phyloP scores from a whole-genome alignment of 208 protist species.

The Paratrypanosoma confusum region DNA sequence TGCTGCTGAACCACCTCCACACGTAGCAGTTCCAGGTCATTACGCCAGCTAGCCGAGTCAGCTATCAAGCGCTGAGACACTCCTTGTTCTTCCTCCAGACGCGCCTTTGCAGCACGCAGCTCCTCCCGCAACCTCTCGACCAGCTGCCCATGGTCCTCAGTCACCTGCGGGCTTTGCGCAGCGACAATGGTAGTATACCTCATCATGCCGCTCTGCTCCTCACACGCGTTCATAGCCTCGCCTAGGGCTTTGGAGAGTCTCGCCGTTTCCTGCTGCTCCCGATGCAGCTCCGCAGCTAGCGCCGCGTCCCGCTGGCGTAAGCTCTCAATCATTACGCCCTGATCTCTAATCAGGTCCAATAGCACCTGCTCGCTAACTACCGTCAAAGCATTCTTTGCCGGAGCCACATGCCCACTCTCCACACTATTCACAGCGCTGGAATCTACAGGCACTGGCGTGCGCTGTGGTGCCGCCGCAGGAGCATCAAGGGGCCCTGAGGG shows the following conservation, averaged over 20 bases:
- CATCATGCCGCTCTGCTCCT: constrained; percentile 52
- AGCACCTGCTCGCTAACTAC: constrained; percentile 20
- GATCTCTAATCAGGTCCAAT: constrained; percentile 47
- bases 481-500: no score
- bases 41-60: constrained; percentile 50
- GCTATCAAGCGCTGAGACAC: constrained; percentile 26
- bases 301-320: constrained; percentile 56
- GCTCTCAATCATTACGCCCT: constrained; percentile 67
- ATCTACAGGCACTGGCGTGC: no score
- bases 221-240: constrained; percentile 19
- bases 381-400: no score
- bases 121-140: constrained; percentile 36
- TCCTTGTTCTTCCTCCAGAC: constrained; percentile 45
- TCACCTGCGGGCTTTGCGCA: constrained; percentile 20
- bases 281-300: constrained; percentile 49
- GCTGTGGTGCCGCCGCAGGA: no score
- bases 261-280: constrained; percentile 22
- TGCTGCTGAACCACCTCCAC: constrained; percentile 43
- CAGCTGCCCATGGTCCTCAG: constrained; percentile 57
- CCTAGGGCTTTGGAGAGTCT: constrained; percentile 31
- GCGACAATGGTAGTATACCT: constrained; percentile 12
- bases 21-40: constrained; percentile 39
- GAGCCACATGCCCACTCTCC: background rate
- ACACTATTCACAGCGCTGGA: background rate
- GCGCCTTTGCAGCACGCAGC: constrained; percentile 26